A percentile compares a stretch with the other conserved stretches of the same genome.
These are phyloP conservation scores for Tuctoria greenei DNA, from an alignment of 176 grass and related monocot genomes.

Conservation along the genomic window DNA sequence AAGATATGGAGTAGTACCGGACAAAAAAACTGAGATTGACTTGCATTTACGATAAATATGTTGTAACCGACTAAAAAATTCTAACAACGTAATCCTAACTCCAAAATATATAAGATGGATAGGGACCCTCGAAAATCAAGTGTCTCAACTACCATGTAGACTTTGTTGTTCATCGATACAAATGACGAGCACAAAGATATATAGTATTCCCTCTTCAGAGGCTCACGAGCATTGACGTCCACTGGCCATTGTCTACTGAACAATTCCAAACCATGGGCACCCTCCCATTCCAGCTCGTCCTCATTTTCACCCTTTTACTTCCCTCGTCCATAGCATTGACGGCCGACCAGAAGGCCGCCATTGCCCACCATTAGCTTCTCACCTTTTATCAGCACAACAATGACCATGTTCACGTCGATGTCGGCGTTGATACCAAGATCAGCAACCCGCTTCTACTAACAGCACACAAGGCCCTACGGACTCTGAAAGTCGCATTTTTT, in stretches of 20 bases:
- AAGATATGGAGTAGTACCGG: too few species aligned
- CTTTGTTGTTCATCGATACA: too few species aligned
- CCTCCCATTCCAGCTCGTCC: not conserved
- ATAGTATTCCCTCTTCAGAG: too few species aligned
- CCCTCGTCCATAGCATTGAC: not conserved
- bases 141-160: too few species aligned
- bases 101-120: too few species aligned
- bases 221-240: too few species aligned
- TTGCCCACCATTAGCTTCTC: not conserved
- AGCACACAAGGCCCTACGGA: conserved; percentile 20
- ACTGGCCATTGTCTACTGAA: conserved; percentile 13
- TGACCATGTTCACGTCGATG: conserved; percentile 21
- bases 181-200: too few species aligned
- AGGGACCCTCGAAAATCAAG: too few species aligned
- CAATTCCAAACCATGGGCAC: conserved; percentile 3
- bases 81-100: too few species aligned
- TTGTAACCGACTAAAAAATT: too few species aligned
- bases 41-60: too few species aligned
- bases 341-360: not conserved
- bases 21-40: too few species aligned
- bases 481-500: conserved; percentile 4
- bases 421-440: conserved; percentile 16
- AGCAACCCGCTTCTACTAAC: not conserved
- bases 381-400: not conserved
- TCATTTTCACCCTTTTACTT: not conserved